Evolutionary conservation across 352 stramenopile species (phyloP).

Genomic region (Blastocystis sp.): DNA sequence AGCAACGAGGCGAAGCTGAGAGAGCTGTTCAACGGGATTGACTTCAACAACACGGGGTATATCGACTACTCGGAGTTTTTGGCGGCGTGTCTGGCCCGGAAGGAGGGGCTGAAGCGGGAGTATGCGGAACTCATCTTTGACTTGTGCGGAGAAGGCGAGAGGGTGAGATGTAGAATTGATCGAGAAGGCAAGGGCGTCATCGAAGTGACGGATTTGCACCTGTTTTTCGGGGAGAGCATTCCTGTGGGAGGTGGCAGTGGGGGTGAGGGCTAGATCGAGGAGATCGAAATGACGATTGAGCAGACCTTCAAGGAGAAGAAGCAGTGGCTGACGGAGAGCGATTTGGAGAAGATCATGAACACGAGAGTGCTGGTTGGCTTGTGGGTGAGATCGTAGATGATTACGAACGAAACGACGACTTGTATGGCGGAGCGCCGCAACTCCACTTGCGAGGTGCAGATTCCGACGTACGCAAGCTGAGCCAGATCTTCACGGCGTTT

Average conservation of each 20-base stretch:
- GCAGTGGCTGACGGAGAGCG: conserved; percentile 5
- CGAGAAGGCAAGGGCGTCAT: conserved; percentile 34
- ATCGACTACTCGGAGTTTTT: conserved; percentile 65
- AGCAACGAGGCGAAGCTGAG: conserved; percentile 17
- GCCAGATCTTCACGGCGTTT: conserved; percentile 7
- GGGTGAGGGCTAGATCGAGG: background rate
- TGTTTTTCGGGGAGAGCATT: conserved; percentile 61
- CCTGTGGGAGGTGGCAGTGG: background rate
- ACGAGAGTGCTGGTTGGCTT: background rate
- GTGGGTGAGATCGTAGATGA: conserved; percentile 1
- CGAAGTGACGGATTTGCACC: conserved; percentile 22
- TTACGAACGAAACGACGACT: conserved; percentile 39
- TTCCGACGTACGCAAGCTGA: background rate
- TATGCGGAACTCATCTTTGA: conserved; percentile 62
- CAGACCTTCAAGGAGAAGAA: conserved; percentile 38
- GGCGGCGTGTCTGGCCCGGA: conserved; percentile 56
- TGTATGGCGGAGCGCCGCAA: background rate
- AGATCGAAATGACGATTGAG: conserved; percentile 29
- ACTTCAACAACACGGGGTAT: conserved; percentile 52
- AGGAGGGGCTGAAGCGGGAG: conserved; percentile 60
- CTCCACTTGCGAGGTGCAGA: background rate
- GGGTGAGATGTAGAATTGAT: conserved; percentile 17
- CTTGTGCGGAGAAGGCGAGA: background rate
- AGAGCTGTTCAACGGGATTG: conserved; percentile 37
- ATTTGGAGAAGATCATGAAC: conserved; percentile 67